Percentiles rank a stretch among this genome's conserved stretches.
phyloP scores from a whole-genome alignment of 495 filamentous ascomycete species.

The Poronia punctata region DNA sequence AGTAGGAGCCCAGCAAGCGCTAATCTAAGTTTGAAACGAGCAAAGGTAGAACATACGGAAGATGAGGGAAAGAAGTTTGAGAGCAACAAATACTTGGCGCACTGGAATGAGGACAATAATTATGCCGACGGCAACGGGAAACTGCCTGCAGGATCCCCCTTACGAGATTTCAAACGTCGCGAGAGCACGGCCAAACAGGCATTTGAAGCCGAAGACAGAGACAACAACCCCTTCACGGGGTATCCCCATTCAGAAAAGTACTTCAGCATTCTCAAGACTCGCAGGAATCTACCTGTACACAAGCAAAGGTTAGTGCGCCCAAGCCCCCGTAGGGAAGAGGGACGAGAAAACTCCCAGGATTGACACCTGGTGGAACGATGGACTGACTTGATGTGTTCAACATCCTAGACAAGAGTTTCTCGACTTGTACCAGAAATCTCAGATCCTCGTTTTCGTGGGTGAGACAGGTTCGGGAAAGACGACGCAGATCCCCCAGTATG shows the following conservation, averaged over 20 bases:
- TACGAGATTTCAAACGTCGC: constrained; percentile 67
- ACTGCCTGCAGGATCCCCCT: constrained; percentile 35
- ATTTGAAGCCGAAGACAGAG: constrained; percentile 66
- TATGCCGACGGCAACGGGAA: constrained; percentile 37
- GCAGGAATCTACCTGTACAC: constrained; percentile 83
- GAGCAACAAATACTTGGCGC: constrained; percentile 82
- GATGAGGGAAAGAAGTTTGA: constrained; percentile 30
- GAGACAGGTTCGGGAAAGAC: constrained; percentile 99
- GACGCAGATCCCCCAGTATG: constrained; percentile 97
- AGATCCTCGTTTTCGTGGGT: constrained; percentile 97
- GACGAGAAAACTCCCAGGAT: too few species aligned
- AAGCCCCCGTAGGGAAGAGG: not conserved
- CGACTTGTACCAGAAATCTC: constrained; percentile 79
- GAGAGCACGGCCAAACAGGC: constrained; percentile 73
- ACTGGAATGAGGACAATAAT: constrained; percentile 59
- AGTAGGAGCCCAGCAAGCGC: constrained; percentile 11
- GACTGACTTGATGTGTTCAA: not conserved
- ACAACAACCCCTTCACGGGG: constrained; percentile 78
- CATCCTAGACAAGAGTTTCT: constrained; percentile 80
- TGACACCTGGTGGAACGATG: not conserved
- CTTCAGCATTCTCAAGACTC: constrained; percentile 75
- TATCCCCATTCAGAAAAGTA: constrained; percentile 72
- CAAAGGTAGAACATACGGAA: constrained; percentile 31
- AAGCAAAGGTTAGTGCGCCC: constrained; percentile 65
- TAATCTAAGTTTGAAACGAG: constrained; percentile 17